These are phyloP conservation scores for Zymoseptoria ardabiliae DNA, from an alignment of 2,329 filamentous ascomycete genomes.

Conservation along the genomic window DNA sequence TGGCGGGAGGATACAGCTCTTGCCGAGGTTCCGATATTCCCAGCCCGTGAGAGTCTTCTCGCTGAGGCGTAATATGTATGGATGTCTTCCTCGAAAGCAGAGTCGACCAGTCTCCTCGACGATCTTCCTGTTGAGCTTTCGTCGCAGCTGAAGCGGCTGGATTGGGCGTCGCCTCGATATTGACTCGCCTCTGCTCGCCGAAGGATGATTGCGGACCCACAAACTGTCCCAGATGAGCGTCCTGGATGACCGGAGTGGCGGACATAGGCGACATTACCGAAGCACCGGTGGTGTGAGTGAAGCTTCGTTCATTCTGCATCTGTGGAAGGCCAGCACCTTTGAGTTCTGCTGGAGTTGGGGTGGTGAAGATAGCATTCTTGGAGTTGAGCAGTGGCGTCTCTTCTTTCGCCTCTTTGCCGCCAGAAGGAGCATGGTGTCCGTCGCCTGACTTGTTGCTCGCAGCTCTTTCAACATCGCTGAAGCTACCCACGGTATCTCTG, in stretches of 20 bases:
- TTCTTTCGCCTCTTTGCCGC: neutral
- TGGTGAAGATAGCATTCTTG: slow-evolving; percentile 16
- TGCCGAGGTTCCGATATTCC: slow-evolving; percentile 16
- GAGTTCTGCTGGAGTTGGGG: slow-evolving; percentile 23
- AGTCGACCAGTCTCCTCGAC: neutral
- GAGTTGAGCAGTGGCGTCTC: neutral
- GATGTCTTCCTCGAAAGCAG: slow-evolving; percentile 9
- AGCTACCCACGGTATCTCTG: neutral
- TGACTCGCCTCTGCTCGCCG: slow-evolving; percentile 21
- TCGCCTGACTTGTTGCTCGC: neutral
- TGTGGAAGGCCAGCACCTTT: slow-evolving; percentile 4
- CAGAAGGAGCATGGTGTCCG: neutral
- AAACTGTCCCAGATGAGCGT: slow-evolving; percentile 23
- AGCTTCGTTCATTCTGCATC: slow-evolving; percentile 2
- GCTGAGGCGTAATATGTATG: slow-evolving; percentile 10
- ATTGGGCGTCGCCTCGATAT: slow-evolving; percentile 14
- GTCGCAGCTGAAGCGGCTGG: slow-evolving; percentile 12
- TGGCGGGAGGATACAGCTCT: slow-evolving; percentile 20
- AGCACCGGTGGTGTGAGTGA: slow-evolving; percentile 15
- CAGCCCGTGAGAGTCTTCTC: slow-evolving; percentile 21
- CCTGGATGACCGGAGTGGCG: slow-evolving; percentile 24
- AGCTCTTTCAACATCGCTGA: neutral
- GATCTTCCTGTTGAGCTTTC: slow-evolving; percentile 7
- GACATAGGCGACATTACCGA: slow-evolving; percentile 24
- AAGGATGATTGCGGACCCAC: slow-evolving; percentile 21